Conservation (phyloP, 1,284 basidiomycete species). For the Malassezia japonica region DNA sequence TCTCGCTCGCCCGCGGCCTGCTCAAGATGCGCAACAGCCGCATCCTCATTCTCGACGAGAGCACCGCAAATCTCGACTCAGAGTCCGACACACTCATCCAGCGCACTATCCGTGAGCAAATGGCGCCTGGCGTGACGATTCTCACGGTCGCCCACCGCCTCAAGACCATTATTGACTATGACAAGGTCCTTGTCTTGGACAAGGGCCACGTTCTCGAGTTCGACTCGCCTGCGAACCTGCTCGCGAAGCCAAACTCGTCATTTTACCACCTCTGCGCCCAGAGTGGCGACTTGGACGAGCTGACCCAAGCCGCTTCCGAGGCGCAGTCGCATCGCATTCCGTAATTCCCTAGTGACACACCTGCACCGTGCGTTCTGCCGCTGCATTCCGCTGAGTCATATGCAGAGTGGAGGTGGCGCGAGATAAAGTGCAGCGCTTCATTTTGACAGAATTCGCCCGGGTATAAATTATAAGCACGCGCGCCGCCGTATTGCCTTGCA, state of each 20-base stretch:
- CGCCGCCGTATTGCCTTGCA: too few species aligned
- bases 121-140: slow-evolving; percentile 50
- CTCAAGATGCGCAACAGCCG: slow-evolving; percentile 52
- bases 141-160: slow-evolving; percentile 59
- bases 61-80: slow-evolving; percentile 50
- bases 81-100: slow-evolving; percentile 53
- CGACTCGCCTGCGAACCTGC: slow-evolving; percentile 60
- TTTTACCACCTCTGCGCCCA: slow-evolving; percentile 39
- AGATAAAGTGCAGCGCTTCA: too few species aligned
- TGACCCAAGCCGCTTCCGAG: slow-evolving; percentile 4
- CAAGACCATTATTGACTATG: slow-evolving; percentile 57
- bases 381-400: too few species aligned
- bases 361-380: too few species aligned
- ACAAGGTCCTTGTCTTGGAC: slow-evolving; percentile 55
- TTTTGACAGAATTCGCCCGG: too few species aligned
- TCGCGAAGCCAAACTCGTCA: slow-evolving; percentile 43
- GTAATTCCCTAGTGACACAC: too few species aligned
- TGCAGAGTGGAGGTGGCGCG: too few species aligned
- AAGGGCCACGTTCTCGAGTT: slow-evolving; percentile 65
- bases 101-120: slow-evolving; percentile 50
- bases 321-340: too few species aligned
- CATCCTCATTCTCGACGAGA: slow-evolving; percentile 55
- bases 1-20: slow-evolving; percentile 54
- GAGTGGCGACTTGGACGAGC: slow-evolving; percentile 33
- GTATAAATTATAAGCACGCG: too few species aligned